Percentiles rank a stretch among this genome's conserved stretches.
These are phyloP conservation scores for Skeletonema potamos DNA, from an alignment of 108 stramenopile species.

Conservation along the genomic window DNA sequence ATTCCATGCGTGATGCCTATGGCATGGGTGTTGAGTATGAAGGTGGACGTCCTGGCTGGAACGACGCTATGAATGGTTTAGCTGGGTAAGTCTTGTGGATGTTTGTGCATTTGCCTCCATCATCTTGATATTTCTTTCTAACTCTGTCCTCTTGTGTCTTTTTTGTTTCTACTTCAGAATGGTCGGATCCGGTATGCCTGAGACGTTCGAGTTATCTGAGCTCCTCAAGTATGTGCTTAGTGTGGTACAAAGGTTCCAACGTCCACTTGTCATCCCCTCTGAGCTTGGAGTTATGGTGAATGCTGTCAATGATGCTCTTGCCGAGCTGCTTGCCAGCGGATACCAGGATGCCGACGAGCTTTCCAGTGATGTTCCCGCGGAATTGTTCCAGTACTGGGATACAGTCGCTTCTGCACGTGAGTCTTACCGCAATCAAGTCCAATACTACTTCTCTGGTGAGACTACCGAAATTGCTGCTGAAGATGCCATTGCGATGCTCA, in stretches of 20 bases:
- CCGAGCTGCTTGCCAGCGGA: conserved; percentile 66
- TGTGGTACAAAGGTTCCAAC: conserved; percentile 72
- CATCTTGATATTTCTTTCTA: neutral
- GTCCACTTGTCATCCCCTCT: conserved; percentile 66
- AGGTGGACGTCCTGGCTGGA: conserved; percentile 95
- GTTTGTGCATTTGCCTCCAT: neutral
- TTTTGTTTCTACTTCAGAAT: conserved; percentile 30
- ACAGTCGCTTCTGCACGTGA: conserved; percentile 85
- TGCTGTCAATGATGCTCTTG: conserved; percentile 70
- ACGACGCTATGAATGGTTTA: conserved; percentile 97
- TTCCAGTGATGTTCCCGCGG: conserved; percentile 64
- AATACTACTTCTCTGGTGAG: conserved; percentile 88
- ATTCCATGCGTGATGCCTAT: conserved; percentile 92
- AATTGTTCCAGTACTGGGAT: conserved; percentile 93
- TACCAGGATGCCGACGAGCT: conserved; percentile 71
- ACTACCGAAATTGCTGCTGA: conserved; percentile 57
- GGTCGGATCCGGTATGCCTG: conserved; percentile 91
- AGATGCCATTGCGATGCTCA: conserved; percentile 63
- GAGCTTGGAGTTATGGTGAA: conserved; percentile 79
- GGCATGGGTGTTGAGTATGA: conserved; percentile 98
- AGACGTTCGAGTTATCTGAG: conserved; percentile 88
- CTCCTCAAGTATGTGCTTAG: conserved; percentile 79
- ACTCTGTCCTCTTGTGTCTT: neutral
- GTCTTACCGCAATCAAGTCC: conserved; percentile 73
- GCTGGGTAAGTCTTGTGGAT: conserved; percentile 55